A percentile compares a stretch with the other conserved stretches of the same genome.
These are phyloP conservation scores for Blumeria hordei DNA, from an alignment of 2,329 filamentous ascomycete species.

Conservation along the genomic window DNA sequence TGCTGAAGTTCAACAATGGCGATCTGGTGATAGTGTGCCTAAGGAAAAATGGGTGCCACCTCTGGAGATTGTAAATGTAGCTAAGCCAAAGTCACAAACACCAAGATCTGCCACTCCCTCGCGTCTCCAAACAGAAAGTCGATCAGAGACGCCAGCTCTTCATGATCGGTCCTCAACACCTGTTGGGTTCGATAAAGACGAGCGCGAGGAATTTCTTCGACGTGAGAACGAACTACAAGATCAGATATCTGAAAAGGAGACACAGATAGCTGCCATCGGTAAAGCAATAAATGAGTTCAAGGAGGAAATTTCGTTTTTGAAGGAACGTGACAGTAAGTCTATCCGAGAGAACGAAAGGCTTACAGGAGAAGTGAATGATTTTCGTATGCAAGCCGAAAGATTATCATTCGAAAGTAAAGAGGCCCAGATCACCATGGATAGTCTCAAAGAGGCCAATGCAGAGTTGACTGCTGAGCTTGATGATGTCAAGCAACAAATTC, in stretches of 20 bases:
- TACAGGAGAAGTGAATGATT: constrained; percentile 65
- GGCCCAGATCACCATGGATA: constrained; percentile 91
- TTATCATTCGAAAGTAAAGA: constrained; percentile 92
- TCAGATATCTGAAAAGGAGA: constrained; percentile 81
- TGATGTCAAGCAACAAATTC: constrained; percentile 83
- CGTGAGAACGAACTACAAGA: constrained; percentile 95
- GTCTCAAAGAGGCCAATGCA: constrained; percentile 80
- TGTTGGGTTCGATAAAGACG: constrained; percentile 77
- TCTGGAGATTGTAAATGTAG: constrained; percentile 27
- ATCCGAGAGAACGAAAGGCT: constrained; percentile 81
- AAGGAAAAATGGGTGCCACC: constrained; percentile 69
- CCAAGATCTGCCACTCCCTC: constrained; percentile 34
- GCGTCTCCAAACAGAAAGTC: constrained; percentile 28
- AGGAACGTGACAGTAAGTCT: constrained; percentile 62
- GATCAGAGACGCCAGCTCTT: constrained; percentile 36
- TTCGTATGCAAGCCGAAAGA: constrained; percentile 92
- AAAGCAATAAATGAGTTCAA: constrained; percentile 60
- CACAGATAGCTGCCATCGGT: constrained; percentile 53
- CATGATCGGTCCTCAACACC: constrained; percentile 67
- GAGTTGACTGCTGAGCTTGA: constrained; percentile 84
- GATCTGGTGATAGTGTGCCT: constrained; percentile 66
- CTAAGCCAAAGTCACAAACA: constrained; percentile 23
- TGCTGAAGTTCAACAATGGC: constrained; percentile 67
- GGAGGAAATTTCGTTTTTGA: constrained; percentile 64
- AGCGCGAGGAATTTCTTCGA: constrained; percentile 83